A percentile compares a stretch with the other conserved stretches of the same genome.
phyloP scores from a whole-genome alignment of 306 rosid genomes.

The Begonia loranthoides region DNA sequence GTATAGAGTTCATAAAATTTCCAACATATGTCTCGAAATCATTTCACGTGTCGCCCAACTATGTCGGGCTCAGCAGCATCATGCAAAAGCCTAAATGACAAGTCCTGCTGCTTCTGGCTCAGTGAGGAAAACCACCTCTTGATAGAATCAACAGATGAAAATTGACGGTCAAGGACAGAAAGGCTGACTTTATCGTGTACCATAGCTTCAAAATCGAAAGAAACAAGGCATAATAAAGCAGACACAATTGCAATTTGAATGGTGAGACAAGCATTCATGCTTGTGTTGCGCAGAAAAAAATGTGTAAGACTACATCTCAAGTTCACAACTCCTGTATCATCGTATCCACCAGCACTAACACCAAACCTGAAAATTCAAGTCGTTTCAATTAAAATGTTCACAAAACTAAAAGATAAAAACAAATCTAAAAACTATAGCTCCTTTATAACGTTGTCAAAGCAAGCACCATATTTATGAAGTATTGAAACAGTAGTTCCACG shows the following conservation, averaged over 20 bases:
- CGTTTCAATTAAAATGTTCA: too few species aligned
- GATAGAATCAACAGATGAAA: conserved; percentile 25
- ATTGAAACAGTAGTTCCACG: too few species aligned
- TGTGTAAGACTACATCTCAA: conserved; percentile 36
- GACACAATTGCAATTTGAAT: conserved; percentile 46
- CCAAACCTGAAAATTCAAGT: conserved; percentile 45
- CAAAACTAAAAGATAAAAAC: too few species aligned
- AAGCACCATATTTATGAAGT: too few species aligned
- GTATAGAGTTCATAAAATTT: too few species aligned
- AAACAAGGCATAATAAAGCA: conserved; percentile 42
- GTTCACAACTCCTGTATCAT: conserved; percentile 39
- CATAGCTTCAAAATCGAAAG: conserved; percentile 40
- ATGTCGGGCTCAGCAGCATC: background rate
- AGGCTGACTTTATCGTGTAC: conserved; percentile 18
- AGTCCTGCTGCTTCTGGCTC: conserved; percentile 37
- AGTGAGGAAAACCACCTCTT: conserved; percentile 52
- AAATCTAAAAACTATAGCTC: too few species aligned
- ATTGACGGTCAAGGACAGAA: conserved; percentile 14
- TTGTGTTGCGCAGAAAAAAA: conserved; percentile 23
- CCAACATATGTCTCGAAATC: too few species aligned
- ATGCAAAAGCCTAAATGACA: conserved; percentile 31
- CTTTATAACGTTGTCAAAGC: too few species aligned
- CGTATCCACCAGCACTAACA: conserved; percentile 50
- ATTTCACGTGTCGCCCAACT: too few species aligned
- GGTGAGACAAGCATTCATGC: conserved; percentile 22